Evolutionary conservation across 129 eudicot genomes (phyloP).

Genomic region (Lonicera japonica): DNA sequence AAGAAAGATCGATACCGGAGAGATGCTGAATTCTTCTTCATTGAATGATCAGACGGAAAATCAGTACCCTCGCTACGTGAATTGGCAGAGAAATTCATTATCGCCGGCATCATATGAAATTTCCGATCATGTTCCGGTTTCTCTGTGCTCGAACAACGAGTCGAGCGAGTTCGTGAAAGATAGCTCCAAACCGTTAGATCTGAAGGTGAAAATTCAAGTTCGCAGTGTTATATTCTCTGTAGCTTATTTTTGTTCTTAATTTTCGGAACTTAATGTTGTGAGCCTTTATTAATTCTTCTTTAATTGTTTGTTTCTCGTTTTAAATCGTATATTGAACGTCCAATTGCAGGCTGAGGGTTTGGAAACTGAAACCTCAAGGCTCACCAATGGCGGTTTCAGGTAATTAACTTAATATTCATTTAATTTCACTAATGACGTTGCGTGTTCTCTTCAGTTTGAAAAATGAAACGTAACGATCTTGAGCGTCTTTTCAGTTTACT

Average conservation of each 20-base stretch:
- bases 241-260: too few species aligned
- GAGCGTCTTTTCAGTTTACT: slow-evolving; percentile 7
- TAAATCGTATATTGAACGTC: slow-evolving; percentile 13
- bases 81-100: slow-evolving; percentile 11
- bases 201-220: slow-evolving; percentile 27
- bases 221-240: too few species aligned
- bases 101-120: slow-evolving; percentile 27
- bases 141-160: slow-evolving; percentile 19
- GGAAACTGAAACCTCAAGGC: slow-evolving; percentile 37
- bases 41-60: slow-evolving; percentile 15
- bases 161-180: slow-evolving; percentile 19
- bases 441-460: slow-evolving; percentile 11
- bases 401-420: neutral
- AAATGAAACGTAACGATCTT: slow-evolving; percentile 19
- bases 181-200: slow-evolving; percentile 24
- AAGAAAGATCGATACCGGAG: slow-evolving; percentile 23
- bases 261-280: neutral
- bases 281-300: slow-evolving; percentile 1
- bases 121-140: slow-evolving; percentile 18
- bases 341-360: slow-evolving; percentile 37
- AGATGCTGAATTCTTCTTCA: neutral
- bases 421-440: slow-evolving; percentile 15
- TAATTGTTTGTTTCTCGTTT: neutral
- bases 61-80: slow-evolving; percentile 10
- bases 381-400: slow-evolving; percentile 53